Conservation (phyloP, 805 yeast species). For the Candida incommunis region DNA sequence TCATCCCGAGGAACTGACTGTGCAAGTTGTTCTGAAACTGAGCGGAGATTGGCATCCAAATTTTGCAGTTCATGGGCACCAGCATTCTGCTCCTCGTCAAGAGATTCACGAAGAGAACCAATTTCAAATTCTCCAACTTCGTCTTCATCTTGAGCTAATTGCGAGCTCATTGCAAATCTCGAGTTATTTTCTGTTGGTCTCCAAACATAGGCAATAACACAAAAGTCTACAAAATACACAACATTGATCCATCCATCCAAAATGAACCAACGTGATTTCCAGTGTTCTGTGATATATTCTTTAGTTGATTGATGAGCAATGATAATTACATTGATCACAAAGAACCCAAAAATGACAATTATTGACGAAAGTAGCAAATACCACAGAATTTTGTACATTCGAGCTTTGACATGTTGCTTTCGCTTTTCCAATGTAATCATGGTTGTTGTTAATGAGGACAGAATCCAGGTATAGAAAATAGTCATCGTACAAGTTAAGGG, state of each 20-base stretch:
- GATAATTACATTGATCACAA: conserved; percentile 54
- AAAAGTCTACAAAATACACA: conserved; percentile 71
- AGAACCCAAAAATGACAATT: conserved; percentile 53
- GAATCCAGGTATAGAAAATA: conserved; percentile 58
- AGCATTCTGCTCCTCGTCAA: conserved; percentile 23
- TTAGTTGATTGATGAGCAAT: conserved; percentile 60
- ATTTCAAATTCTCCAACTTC: conserved; percentile 55
- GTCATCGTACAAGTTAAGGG: conserved; percentile 63
- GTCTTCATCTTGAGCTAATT: conserved; percentile 60
- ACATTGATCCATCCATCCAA: conserved; percentile 93
- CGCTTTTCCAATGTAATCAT: conserved; percentile 62
- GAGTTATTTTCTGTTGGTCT: conserved; percentile 94
- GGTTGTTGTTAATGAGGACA: conserved; percentile 62
- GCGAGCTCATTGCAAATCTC: conserved; percentile 88
- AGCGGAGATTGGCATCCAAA: not conserved
- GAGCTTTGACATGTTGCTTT: conserved; percentile 81
- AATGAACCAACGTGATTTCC: conserved; percentile 84
- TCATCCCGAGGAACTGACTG: not conserved
- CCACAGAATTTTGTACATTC: conserved; percentile 71
- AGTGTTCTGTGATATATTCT: conserved; percentile 69
- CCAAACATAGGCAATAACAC: conserved; percentile 82
- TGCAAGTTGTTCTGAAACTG: not conserved
- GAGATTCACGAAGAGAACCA: conserved; percentile 33
- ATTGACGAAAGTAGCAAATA: conserved; percentile 61
- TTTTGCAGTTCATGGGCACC: not conserved